Conservation (phyloP, 73 alveolate species). For the Stentor roeselii region DNA sequence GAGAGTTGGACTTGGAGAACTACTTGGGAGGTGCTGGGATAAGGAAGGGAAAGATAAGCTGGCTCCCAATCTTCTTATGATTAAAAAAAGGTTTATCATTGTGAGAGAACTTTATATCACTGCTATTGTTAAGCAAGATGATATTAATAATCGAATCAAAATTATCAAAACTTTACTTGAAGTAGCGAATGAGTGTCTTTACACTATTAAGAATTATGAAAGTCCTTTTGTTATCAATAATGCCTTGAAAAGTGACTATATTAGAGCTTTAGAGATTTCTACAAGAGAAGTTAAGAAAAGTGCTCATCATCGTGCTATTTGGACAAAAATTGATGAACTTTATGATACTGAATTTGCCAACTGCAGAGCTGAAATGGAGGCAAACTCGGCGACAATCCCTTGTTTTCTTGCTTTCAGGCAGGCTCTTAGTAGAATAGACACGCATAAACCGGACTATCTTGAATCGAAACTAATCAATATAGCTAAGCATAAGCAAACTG, state of each 20-base stretch:
- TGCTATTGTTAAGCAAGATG: background rate
- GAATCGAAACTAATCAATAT: slow-evolving; percentile 3
- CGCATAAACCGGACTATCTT: background rate
- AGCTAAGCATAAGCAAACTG: slow-evolving; percentile 2
- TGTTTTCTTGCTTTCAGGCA: slow-evolving; percentile 11
- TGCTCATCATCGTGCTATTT: background rate
- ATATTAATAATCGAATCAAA: slow-evolving; percentile 11
- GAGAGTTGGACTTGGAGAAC: slow-evolving; percentile 14
- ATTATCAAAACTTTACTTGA: slow-evolving; percentile 7
- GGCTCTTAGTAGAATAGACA: background rate
- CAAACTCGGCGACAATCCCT: background rate
- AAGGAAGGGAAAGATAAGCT: background rate
- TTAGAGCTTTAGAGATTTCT: slow-evolving; percentile 1
- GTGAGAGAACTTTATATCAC: background rate
- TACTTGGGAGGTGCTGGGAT: slow-evolving; percentile 9
- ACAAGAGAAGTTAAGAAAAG: slow-evolving; percentile 21
- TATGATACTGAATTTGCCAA: background rate
- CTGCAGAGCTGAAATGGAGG: background rate
- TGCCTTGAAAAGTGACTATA: slow-evolving; percentile 13
- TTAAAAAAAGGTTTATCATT: background rate
- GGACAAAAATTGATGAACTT: slow-evolving; percentile 11
- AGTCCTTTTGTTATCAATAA: slow-evolving; percentile 18
- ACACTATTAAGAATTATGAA: background rate
- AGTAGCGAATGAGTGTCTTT: slow-evolving; percentile 10
- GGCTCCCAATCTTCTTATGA: background rate